Percentiles rank a stretch among this genome's conserved stretches.
These are phyloP conservation scores for Ogataea parapolymorpha DNA, from an alignment of 805 yeast species.

Conservation along the genomic window DNA sequence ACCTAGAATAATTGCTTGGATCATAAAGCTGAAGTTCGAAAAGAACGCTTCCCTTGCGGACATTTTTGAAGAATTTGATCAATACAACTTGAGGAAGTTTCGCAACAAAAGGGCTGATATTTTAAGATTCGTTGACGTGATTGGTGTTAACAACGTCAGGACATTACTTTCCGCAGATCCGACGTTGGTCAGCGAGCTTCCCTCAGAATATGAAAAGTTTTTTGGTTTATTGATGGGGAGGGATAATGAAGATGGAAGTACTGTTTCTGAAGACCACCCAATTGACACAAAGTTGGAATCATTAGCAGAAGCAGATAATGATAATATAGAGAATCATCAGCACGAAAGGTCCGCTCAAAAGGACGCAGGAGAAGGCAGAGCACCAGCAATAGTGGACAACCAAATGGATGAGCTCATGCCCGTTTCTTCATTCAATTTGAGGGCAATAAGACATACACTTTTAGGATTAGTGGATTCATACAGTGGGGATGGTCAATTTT, in stretches of 20 bases:
- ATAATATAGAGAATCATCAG: background rate
- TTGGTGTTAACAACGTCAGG: constrained; percentile 43
- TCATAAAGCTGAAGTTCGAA: constrained; percentile 25
- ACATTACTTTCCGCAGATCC: constrained; percentile 34
- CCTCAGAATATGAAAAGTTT: constrained; percentile 25
- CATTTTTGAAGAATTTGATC: constrained; percentile 17
- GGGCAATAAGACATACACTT: constrained; percentile 72
- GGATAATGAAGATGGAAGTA: background rate
- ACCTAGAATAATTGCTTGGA: constrained; percentile 31
- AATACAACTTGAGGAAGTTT: constrained; percentile 17
- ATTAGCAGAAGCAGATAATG: background rate
- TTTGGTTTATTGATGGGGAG: constrained; percentile 13
- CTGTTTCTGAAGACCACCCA: background rate
- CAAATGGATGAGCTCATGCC: constrained; percentile 52
- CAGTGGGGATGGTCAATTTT: constrained; percentile 24
- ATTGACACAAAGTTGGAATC: background rate
- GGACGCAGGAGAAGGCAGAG: background rate
- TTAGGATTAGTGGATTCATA: constrained; percentile 41
- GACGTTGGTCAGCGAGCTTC: constrained; percentile 21
- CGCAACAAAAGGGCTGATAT: constrained; percentile 32
- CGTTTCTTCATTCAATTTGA: constrained; percentile 75
- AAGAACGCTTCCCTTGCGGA: constrained; percentile 18
- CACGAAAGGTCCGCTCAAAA: background rate
- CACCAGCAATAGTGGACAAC: constrained; percentile 47
- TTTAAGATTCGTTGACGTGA: constrained; percentile 42